Evolutionary conservation across 805 yeast genomes (phyloP).

Genomic region (Saturnispora besseyi): DNA sequence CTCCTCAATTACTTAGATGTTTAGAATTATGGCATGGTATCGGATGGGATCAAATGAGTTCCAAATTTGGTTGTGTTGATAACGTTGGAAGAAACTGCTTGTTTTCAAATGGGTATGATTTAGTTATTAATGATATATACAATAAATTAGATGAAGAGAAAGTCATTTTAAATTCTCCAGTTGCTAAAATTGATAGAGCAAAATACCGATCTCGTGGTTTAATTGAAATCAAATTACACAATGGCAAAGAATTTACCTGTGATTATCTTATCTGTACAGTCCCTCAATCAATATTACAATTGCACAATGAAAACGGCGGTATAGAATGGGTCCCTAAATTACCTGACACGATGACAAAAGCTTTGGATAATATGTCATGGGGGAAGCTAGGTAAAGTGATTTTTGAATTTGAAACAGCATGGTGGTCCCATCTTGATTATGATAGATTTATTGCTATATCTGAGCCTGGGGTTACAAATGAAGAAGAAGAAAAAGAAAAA

Average conservation of each 20-base stretch:
- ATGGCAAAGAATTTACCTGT: conserved; percentile 29
- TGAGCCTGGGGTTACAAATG: neutral
- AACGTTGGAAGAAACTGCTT: conserved; percentile 75
- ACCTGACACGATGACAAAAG: conserved; percentile 34
- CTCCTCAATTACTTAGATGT: conserved; percentile 45
- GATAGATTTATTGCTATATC: conserved; percentile 37
- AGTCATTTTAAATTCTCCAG: conserved; percentile 36
- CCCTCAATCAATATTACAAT: conserved; percentile 62
- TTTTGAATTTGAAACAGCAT: conserved; percentile 52
- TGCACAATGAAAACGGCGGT: conserved; percentile 32
- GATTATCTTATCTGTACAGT: conserved; percentile 64
- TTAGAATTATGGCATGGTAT: conserved; percentile 79
- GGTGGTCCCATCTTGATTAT: conserved; percentile 47
- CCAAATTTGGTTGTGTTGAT: conserved; percentile 58
- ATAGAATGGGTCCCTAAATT: conserved; percentile 49
- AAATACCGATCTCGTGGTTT: conserved; percentile 5
- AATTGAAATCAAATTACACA: conserved; percentile 27
- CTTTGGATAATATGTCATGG: conserved; percentile 43
- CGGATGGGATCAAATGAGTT: conserved; percentile 56
- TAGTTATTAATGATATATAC: conserved; percentile 39
- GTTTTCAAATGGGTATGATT: conserved; percentile 51
- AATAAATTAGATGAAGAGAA: conserved; percentile 31
- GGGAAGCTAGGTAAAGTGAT: conserved; percentile 70
- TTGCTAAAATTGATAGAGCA: conserved; percentile 29
- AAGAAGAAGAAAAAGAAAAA: neutral